These are phyloP conservation scores for Pyrenophora teres DNA, from an alignment of 2,329 filamentous ascomycete genomes.

Conservation along the genomic window DNA sequence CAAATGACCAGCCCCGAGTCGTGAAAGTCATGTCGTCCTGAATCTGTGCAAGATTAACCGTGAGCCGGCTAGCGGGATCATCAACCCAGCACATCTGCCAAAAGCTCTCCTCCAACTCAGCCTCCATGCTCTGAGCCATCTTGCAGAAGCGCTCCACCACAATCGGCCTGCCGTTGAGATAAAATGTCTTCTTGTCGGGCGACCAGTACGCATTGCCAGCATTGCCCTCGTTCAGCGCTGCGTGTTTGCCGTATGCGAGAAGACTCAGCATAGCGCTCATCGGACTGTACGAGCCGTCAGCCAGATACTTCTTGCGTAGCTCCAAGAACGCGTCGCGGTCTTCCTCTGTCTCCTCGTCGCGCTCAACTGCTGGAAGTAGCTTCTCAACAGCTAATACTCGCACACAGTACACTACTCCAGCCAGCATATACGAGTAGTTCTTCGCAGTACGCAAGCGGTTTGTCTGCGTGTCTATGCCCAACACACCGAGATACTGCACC, in stretches of 20 bases:
- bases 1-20: constrained; percentile 21
- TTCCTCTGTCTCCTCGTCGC: constrained; percentile 12
- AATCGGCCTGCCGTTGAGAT: constrained; percentile 17
- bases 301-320: constrained; percentile 19
- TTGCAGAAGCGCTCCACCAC: constrained; percentile 17
- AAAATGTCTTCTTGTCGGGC: constrained; percentile 18
- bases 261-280: constrained; percentile 29
- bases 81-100: constrained; percentile 20
- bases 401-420: constrained; percentile 20
- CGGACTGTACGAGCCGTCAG: constrained; percentile 22
- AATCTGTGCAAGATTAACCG: constrained; percentile 18
- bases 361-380: constrained; percentile 12
- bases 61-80: constrained; percentile 15
- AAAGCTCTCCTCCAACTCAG: constrained; percentile 17
- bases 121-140: constrained; percentile 3
- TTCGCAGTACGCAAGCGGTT: constrained; percentile 10
- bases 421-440: constrained; percentile 23
- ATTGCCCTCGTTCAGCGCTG: constrained; percentile 22
- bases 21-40: constrained; percentile 22
- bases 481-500: not conserved
- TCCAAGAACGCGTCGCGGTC: constrained; percentile 19
- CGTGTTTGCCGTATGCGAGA: constrained; percentile 24
- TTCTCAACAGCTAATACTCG: constrained; percentile 21
- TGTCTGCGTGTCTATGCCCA: constrained; percentile 4
- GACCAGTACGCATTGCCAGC: constrained; percentile 18